These are phyloP conservation scores for Leishmania aethiopica DNA, from an alignment of 208 protist species.

Conservation along the genomic window DNA sequence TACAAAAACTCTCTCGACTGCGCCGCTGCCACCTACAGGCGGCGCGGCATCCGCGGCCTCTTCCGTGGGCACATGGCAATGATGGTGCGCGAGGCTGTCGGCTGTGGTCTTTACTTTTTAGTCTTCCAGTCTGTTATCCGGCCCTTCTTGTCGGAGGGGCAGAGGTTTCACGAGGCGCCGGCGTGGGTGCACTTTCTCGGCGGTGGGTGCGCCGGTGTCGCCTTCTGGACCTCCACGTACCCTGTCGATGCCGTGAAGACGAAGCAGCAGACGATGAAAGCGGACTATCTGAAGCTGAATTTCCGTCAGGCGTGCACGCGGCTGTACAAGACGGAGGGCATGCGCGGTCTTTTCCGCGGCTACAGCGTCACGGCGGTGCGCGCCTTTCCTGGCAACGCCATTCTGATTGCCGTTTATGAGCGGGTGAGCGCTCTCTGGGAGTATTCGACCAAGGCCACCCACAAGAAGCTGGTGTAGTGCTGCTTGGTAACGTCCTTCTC, in stretches of 20 bases:
- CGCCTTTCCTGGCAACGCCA: conserved; percentile 91
- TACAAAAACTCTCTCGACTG: conserved; percentile 89
- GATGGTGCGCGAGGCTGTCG: conserved; percentile 85
- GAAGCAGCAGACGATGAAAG: conserved; percentile 89
- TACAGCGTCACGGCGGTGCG: conserved; percentile 88
- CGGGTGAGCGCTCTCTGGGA: conserved; percentile 78
- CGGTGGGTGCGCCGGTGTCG: conserved; percentile 87
- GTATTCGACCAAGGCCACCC: conserved; percentile 8
- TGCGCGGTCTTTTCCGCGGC: conserved; percentile 85
- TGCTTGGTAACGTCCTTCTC: background rate
- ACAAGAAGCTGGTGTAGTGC: background rate
- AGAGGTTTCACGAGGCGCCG: conserved; percentile 76
- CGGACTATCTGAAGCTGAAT: conserved; percentile 76
- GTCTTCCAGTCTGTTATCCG: conserved; percentile 84
- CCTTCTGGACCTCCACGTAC: conserved; percentile 91
- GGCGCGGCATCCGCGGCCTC: conserved; percentile 71
- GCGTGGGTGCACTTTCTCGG: conserved; percentile 80
- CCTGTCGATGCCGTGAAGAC: conserved; percentile 92
- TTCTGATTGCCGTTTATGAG: conserved; percentile 91
- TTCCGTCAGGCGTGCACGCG: conserved; percentile 70
- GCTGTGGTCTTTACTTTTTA: conserved; percentile 87
- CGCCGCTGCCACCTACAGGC: conserved; percentile 58
- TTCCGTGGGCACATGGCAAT: conserved; percentile 90
- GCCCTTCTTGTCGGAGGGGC: conserved; percentile 58
- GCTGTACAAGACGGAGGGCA: conserved; percentile 85